Evolutionary conservation across 108 stramenopile genomes (phyloP).

Genomic region (Nannochloropsis salina): DNA sequence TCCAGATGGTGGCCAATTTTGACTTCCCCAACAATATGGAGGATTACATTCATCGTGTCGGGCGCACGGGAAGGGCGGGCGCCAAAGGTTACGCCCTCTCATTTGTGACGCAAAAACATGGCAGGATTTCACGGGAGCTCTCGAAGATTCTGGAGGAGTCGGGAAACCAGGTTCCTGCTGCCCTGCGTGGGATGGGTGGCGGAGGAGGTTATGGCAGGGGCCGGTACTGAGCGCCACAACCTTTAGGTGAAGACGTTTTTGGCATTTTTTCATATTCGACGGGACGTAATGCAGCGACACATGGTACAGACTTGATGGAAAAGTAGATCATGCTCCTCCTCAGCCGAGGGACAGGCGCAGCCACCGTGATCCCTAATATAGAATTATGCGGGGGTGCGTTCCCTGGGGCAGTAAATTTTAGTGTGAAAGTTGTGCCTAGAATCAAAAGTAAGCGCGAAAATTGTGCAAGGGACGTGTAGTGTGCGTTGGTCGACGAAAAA

Average conservation of each 20-base stretch:
- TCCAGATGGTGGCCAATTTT: conserved; percentile 87
- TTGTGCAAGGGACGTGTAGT: too few species aligned
- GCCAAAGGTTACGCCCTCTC: conserved; percentile 84
- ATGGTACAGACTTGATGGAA: too few species aligned
- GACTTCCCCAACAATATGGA: conserved; percentile 79
- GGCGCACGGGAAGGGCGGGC: conserved; percentile 97
- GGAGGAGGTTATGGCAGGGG: conserved; percentile 51
- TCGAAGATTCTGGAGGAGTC: conserved; percentile 56
- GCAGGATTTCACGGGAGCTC: conserved; percentile 65
- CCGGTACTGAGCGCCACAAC: conserved; percentile 23
- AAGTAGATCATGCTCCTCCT: too few species aligned
- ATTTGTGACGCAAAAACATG: conserved; percentile 87
- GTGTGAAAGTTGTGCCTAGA: too few species aligned
- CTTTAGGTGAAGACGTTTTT: not conserved
- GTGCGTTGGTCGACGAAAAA: too few species aligned
- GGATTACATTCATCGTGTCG: conserved; percentile 96
- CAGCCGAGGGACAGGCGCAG: too few species aligned
- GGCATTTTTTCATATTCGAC: not conserved
- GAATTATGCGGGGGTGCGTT: too few species aligned
- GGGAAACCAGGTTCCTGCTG: conserved; percentile 54
- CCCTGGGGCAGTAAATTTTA: too few species aligned
- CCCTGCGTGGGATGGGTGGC: conserved; percentile 44
- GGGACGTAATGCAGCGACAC: too few species aligned
- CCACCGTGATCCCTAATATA: too few species aligned
- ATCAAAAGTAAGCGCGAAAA: too few species aligned